Evolutionary conservation across 305 asterid species (phyloP).

Genomic region (Solanum chacoense): DNA sequence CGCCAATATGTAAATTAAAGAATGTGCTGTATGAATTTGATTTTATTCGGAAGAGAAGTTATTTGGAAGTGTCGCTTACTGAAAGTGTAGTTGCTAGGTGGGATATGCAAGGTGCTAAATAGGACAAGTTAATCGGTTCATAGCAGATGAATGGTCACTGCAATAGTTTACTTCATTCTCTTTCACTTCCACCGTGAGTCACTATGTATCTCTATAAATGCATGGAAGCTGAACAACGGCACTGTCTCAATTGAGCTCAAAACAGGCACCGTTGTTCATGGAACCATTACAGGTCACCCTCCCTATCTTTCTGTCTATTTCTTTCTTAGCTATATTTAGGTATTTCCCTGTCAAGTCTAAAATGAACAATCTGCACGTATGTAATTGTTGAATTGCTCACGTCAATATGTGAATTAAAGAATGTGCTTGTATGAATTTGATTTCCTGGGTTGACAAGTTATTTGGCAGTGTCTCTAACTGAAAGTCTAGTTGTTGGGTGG

Average conservation of each 20-base stretch:
- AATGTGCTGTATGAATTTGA: not conserved
- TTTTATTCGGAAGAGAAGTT: not conserved
- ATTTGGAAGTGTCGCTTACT: not conserved
- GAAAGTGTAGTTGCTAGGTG: not conserved
- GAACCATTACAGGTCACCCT: slow-evolving; percentile 54
- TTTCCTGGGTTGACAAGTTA: not conserved
- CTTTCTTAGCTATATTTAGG: not conserved
- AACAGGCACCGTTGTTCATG: slow-evolving; percentile 76
- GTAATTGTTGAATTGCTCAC: not conserved
- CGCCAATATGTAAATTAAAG: not conserved
- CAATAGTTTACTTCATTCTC: not conserved
- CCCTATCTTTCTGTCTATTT: not conserved
- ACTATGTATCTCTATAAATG: not conserved
- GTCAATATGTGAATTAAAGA: not conserved
- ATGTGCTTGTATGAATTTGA: not conserved
- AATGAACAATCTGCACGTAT: not conserved
- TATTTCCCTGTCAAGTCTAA: not conserved
- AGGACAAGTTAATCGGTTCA: not conserved
- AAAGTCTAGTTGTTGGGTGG: not conserved
- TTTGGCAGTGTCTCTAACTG: not conserved
- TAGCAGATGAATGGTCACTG: not conserved
- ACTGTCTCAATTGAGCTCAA: slow-evolving; percentile 91
- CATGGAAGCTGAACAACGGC: slow-evolving; percentile 43
- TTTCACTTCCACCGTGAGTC: not conserved
- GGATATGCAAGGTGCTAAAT: not conserved